Conservation (phyloP, 371 early-diverging fungal species). For the Paraphysoderma sedebokerense region DNA sequence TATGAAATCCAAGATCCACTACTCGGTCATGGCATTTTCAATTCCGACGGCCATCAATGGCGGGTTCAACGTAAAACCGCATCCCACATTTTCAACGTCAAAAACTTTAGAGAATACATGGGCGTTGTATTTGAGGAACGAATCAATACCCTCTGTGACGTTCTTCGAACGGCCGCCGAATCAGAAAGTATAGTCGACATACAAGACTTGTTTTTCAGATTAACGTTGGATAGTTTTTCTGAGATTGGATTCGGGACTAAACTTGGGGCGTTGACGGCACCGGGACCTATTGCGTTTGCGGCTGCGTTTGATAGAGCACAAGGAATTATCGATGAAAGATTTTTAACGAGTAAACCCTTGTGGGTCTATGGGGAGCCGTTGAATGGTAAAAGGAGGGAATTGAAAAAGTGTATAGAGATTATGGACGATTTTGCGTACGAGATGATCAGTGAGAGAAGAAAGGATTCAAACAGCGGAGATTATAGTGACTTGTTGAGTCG, state of each 20-base stretch:
- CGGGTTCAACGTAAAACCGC: slow-evolving; percentile 46
- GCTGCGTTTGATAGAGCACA: slow-evolving; percentile 35
- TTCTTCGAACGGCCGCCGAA: slow-evolving; percentile 1
- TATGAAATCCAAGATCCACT: slow-evolving; percentile 17
- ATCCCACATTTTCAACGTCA: slow-evolving; percentile 46
- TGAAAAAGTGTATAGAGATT: slow-evolving; percentile 5
- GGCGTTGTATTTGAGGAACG: slow-evolving; percentile 5
- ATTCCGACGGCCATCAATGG: slow-evolving; percentile 45
- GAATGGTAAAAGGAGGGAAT: slow-evolving; percentile 2
- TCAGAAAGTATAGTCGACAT: slow-evolving; percentile 11
- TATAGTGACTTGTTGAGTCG: slow-evolving; percentile 17
- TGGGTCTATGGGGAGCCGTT: slow-evolving; percentile 14
- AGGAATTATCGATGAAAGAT: slow-evolving; percentile 6
- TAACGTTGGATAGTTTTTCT: slow-evolving; percentile 27
- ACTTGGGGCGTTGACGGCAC: slow-evolving; percentile 11
- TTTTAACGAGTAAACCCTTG: slow-evolving; percentile 4
- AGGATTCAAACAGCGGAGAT: slow-evolving; percentile 11
- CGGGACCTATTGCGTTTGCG: slow-evolving; percentile 22
- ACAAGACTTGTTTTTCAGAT: slow-evolving; percentile 22
- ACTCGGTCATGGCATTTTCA: slow-evolving; percentile 57
- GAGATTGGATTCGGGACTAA: slow-evolving; percentile 26
- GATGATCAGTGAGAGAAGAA: slow-evolving; percentile 20
- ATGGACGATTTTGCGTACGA: slow-evolving; percentile 21
- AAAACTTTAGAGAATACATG: slow-evolving; percentile 48
- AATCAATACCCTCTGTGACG: background rate